Base-by-base conservation (phyloP, 2,329 filamentous ascomycete genomes). In the Tolypocladium pustulatum region DNA sequence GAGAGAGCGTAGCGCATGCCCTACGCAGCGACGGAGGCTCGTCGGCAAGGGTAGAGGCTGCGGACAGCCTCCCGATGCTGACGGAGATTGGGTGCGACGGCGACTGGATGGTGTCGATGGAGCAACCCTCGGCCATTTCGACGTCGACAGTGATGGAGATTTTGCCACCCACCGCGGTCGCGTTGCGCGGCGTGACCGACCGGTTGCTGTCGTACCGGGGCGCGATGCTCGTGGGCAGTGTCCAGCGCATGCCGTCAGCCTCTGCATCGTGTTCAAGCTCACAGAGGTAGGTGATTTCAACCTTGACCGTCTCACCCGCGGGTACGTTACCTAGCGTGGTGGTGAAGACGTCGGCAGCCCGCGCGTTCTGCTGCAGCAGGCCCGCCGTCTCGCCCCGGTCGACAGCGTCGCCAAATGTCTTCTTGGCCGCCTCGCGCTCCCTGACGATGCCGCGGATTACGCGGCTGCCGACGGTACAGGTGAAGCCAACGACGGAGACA, bases 201-300 rank as follows among this genome's bases (percentile, higher is more conserved):
- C 0, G 38, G 37, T 7, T 49, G 0, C 46, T 20, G 12, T 85
- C 85, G 69, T 89, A 91, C 25, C 87, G 79, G 1, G 87, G 87
- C 0, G 83, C 84, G 58, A 91, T 85, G 54, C 70, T 72, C 0
- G 81, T 88, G 0, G 88, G 88, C 5, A 91, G 81, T 5, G 82
- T 90, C 66, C 87, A 88, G 8, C 86, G 80, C 32, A 88, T 75
- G 7, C 86, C 86, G 65, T 91, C 85, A 3, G 81, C 76, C 61
- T 86, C 82, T 51, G 84, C 80, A 66, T 90, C 87, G 63, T 90
- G 85, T 72, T 89, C 89, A 57, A 91, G 76, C 68, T 91, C 87
- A 2, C 84, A 85, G 5, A 89, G 76, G 61, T 88, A 90, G 0
- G 76, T 82, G 58, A 90, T 82, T 13, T 86, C 77, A 8, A 90